Evolutionary conservation across 1,284 basidiomycete genomes (phyloP).

Genomic region (Rhodotorula sp.): DNA sequence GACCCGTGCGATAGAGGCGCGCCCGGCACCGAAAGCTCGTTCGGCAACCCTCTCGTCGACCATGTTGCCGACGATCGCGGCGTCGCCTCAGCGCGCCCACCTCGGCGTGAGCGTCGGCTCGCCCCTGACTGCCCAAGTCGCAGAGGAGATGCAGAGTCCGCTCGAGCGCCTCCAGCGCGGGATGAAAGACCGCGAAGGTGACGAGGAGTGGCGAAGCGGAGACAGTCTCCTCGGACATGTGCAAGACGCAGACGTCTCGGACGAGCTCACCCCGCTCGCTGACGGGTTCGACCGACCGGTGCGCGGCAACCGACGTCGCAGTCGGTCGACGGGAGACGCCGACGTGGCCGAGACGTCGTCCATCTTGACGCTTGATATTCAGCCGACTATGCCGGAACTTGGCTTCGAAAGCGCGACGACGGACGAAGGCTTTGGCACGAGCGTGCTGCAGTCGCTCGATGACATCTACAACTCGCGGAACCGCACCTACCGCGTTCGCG

Average conservation of each 20-base stretch:
- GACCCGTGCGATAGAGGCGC: slow-evolving; percentile 20
- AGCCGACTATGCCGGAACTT: slow-evolving; percentile 32
- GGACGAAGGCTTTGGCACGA: slow-evolving; percentile 15
- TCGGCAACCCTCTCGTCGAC: slow-evolving; percentile 36
- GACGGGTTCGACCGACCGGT: neutral
- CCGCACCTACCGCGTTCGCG: slow-evolving; percentile 37
- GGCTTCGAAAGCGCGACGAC: slow-evolving; percentile 25
- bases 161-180: slow-evolving; percentile 31
- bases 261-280: neutral
- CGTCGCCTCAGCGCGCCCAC: slow-evolving; percentile 3
- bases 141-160: slow-evolving; percentile 35
- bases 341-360: slow-evolving; percentile 23
- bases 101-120: slow-evolving; percentile 25
- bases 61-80: slow-evolving; percentile 33
- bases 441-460: slow-evolving; percentile 33
- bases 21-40: slow-evolving; percentile 27
- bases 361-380: slow-evolving; percentile 1
- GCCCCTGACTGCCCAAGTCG: slow-evolving; percentile 27
- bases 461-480: slow-evolving; percentile 40
- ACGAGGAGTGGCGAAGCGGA: slow-evolving; percentile 17
- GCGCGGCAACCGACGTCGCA: slow-evolving; percentile 6
- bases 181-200: slow-evolving; percentile 11
- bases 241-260: slow-evolving; percentile 5
- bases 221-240: slow-evolving; percentile 27
- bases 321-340: slow-evolving; percentile 31